phyloP scores from a whole-genome alignment of 108 stramenopile species.

The Cyclotella sp. region DNA sequence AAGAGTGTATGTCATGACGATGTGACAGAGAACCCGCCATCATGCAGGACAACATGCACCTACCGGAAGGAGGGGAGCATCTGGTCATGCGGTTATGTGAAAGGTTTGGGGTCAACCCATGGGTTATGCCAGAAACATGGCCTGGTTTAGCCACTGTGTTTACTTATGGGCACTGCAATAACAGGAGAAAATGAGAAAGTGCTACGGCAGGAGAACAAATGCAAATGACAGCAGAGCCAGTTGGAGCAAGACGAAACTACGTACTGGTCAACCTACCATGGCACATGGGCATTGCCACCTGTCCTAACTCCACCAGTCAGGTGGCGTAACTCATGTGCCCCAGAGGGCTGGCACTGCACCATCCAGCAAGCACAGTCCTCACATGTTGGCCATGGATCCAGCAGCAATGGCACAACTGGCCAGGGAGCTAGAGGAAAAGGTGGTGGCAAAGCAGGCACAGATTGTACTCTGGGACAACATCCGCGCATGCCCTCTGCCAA shows the following conservation, averaged over 20 bases:
- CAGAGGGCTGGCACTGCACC: constrained; percentile 18
- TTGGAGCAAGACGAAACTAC: not conserved
- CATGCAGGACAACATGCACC: no score
- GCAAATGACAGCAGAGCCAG: not conserved
- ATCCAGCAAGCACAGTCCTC: constrained; percentile 23
- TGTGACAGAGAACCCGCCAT: no score
- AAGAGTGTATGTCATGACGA: no score
- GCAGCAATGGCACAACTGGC: no score
- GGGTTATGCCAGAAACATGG: no score
- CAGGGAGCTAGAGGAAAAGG: no score
- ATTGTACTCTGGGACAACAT: constrained; percentile 4
- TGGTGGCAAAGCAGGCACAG: not conserved
- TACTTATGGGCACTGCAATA: not conserved
- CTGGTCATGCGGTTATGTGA: no score
- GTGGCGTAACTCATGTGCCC: constrained; percentile 31
- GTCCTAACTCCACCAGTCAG: not conserved
- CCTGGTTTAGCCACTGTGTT: not conserved
- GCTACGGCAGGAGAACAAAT: not conserved
- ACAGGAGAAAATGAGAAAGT: not conserved
- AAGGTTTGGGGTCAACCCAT: no score
- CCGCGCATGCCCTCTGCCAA: not conserved
- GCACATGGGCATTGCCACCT: not conserved
- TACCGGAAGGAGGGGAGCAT: no score
- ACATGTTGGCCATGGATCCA: not conserved
- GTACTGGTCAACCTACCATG: not conserved